Conservation (phyloP, 2,329 filamentous ascomycete species). For the Fusarium albosuccineum region DNA sequence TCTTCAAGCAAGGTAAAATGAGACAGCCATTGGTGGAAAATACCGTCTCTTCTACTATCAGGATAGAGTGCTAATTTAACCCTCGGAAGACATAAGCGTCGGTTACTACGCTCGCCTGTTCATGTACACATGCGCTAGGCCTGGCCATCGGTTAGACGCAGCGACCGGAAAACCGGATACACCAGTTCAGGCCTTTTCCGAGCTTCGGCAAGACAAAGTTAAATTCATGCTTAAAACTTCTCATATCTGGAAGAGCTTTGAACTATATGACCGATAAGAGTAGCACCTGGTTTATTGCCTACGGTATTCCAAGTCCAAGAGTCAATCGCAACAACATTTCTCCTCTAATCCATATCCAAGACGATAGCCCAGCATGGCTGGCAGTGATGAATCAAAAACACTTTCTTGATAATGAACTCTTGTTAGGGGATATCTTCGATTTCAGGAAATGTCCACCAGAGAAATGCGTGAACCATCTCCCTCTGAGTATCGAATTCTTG, state of each 20-base stretch:
- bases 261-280: neutral
- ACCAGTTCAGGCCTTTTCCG: slow-evolving; percentile 1
- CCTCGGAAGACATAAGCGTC: neutral
- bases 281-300: too few relatives aligned
- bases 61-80: neutral
- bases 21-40: neutral
- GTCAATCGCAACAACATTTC: too few relatives aligned
- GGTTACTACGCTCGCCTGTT: neutral
- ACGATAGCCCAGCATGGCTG: too few relatives aligned
- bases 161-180: slow-evolving; percentile 2
- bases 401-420: too few relatives aligned
- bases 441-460: too few relatives aligned
- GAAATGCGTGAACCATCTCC: too few relatives aligned
- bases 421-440: too few relatives aligned
- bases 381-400: too few relatives aligned
- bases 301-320: too few relatives aligned
- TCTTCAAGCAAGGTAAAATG: neutral
- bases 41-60: neutral
- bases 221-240: too few relatives aligned
- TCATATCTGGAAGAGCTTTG: neutral
- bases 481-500: too few relatives aligned
- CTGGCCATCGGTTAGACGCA: neutral
- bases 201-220: neutral
- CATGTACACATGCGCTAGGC: neutral
- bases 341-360: too few relatives aligned